Conservation (phyloP, 1,139 yeast species). For the Sugiyamaella pinicola region DNA sequence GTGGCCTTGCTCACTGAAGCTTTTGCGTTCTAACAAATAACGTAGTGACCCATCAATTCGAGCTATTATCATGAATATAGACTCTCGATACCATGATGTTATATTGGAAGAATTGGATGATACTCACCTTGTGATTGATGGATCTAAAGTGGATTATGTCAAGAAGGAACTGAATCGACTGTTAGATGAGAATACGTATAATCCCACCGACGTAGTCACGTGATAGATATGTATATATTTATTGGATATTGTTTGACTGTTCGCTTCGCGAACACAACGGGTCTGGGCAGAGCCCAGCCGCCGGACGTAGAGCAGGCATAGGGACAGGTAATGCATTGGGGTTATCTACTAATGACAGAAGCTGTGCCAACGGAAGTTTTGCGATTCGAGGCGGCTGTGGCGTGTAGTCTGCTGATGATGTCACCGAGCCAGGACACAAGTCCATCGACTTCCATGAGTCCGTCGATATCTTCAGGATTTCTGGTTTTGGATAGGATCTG, state of each 20-base stretch:
- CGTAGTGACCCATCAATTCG: conserved; percentile 84
- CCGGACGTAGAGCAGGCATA: too few species aligned
- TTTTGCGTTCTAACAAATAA: not conserved
- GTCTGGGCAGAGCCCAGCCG: too few species aligned
- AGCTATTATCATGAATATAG: conserved; percentile 82
- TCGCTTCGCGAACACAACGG: too few species aligned
- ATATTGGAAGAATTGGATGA: conserved; percentile 87
- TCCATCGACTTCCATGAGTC: conserved; percentile 61
- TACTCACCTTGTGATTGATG: conserved; percentile 80
- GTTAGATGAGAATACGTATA: conserved; percentile 79
- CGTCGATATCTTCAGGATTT: conserved; percentile 37
- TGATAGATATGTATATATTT: not conserved
- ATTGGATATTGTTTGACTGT: too few species aligned
- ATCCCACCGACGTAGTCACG: conserved; percentile 70
- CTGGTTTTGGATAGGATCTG: conserved; percentile 32
- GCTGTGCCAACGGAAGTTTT: not conserved
- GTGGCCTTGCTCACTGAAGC: not conserved
- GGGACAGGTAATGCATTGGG: too few species aligned
- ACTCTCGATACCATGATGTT: conserved; percentile 69
- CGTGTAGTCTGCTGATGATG: conserved; percentile 42
- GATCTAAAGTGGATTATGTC: conserved; percentile 70
- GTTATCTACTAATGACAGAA: conserved; percentile 3
- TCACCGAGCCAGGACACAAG: conserved; percentile 54
- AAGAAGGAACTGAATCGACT: conserved; percentile 74
- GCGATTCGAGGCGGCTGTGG: conserved; percentile 1